Conservation (phyloP, 129 eudicot species). For the Pseudognaphalium luteoalbum region DNA sequence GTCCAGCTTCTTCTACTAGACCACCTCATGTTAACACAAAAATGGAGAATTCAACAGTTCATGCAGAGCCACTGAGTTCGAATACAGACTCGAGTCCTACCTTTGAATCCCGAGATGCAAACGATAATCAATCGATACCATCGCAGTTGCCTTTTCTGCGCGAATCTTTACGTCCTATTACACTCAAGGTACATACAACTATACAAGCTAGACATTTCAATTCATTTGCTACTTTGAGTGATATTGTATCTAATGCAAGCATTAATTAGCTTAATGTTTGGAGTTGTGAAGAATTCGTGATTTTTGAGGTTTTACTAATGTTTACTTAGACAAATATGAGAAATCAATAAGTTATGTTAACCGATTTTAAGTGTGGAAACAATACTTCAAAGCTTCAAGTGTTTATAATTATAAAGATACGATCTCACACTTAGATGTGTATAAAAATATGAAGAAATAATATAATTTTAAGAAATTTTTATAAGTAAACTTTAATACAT, state of each 20-base stretch:
- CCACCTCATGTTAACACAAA: conserved; percentile 28
- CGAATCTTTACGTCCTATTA: conserved; percentile 56
- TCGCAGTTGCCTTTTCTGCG: conserved; percentile 45
- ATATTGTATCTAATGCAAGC: too few species aligned
- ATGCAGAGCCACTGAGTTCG: conserved; percentile 35
- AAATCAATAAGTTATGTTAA: too few species aligned
- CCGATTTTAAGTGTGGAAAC: too few species aligned
- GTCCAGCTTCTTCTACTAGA: conserved; percentile 21
- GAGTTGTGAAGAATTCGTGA: not conserved
- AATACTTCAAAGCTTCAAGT: too few species aligned
- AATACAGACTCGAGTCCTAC: not conserved
- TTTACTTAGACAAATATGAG: too few species aligned
- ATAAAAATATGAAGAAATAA: too few species aligned
- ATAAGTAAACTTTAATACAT: too few species aligned
- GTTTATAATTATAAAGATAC: too few species aligned
- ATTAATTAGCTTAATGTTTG: not conserved
- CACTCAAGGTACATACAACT: conserved; percentile 57
- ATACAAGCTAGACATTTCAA: not conserved
- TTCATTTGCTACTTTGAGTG: not conserved
- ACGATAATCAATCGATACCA: conserved; percentile 25
- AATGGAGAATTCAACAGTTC: conserved; percentile 41
- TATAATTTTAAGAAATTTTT: too few species aligned
- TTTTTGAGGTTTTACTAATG: too few species aligned
- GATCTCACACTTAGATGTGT: too few species aligned
- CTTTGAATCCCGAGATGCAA: conserved; percentile 20